Evolutionary conservation across 2,329 filamentous ascomycete species (phyloP), one percentile per base, ranked within the genome.

Genomic region (Penicillium crustosum): DNA sequence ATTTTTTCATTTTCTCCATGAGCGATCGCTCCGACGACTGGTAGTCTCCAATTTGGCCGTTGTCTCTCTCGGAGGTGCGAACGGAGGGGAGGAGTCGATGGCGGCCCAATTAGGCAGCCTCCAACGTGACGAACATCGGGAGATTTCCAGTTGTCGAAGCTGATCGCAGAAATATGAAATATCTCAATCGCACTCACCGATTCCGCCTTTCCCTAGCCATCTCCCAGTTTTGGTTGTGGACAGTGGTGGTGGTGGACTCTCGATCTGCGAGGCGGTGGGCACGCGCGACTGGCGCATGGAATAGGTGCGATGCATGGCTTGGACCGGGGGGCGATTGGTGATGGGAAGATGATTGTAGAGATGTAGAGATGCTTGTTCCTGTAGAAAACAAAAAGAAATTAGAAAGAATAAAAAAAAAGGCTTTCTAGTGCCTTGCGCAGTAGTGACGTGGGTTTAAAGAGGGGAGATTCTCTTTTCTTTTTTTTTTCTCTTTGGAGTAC

Each of bases 201-300:
- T 82, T 70, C 90, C 92, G 70, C 85, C 84, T 75, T 86, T 90
- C 70, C 93, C 92, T 72, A 97, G 97, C 73, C 97, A 84, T 66
- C 93, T 89, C 63, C 89, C 89, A 54, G 88, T 86, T 82, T 99
- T 99, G 66, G 94, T 99, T 67, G 89, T 89, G 27, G 93, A 97
- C 21, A 91, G 79, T 61, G 94, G 93, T 62, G 94, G 94, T 61
- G 93, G 94, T 49, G 94, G 94, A 78, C 92, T 97, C 86, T 97
- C 83, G 61, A 90, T 82, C 75, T 91, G 87, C 73, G 92, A 95
- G 73, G 94, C 94, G 66, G 94, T 99, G 49, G 94, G 94, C 78
- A 91, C 91, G 84, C 94, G 89, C 78, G 90, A 89, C 80, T 95
- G 90, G 88, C 94, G 93, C 94, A 97, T 96, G 71, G 92, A 96